Evolutionary conservation across 306 rosid species (phyloP).

Genomic region (Delonix regia): DNA sequence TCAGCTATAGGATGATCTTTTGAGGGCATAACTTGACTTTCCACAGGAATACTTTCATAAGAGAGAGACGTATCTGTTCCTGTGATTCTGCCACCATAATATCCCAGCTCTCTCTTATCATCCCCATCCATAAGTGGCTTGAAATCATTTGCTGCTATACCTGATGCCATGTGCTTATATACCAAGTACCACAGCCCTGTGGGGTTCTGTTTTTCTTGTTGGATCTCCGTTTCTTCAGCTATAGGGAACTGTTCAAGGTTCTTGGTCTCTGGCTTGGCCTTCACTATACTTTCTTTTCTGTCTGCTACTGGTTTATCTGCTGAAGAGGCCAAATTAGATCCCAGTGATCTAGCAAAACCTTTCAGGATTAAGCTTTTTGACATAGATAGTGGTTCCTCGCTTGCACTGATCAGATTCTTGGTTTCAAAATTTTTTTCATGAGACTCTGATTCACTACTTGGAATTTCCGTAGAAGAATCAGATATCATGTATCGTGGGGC

Average conservation of each 20-base stretch:
- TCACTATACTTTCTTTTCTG: conserved; percentile 37
- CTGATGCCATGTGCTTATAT: conserved; percentile 83
- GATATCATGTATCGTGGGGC: conserved; percentile 31
- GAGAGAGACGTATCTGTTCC: conserved; percentile 32
- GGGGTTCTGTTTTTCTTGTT: conserved; percentile 52
- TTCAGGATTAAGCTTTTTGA: conserved; percentile 42
- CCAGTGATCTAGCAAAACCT: conserved; percentile 42
- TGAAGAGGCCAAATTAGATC: conserved; percentile 47
- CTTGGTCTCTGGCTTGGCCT: conserved; percentile 21
- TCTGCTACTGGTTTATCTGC: conserved; percentile 37
- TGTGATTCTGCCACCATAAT: conserved; percentile 14
- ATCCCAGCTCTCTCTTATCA: conserved; percentile 34
- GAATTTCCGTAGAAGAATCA: conserved; percentile 36
- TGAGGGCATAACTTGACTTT: conserved; percentile 30
- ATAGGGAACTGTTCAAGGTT: conserved; percentile 28
- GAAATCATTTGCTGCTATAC: conserved; percentile 49
- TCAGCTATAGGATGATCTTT: conserved; percentile 40
- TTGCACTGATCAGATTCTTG: conserved; percentile 28
- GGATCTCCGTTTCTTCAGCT: conserved; percentile 37
- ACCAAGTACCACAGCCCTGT: conserved; percentile 72
- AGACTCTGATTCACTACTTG: conserved; percentile 32
- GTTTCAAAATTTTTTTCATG: conserved; percentile 36
- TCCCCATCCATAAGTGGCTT: conserved; percentile 38
- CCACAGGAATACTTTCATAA: conserved; percentile 27
- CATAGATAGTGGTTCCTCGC: conserved; percentile 31